A percentile compares a stretch with the other conserved stretches of the same genome.
Evolutionary conservation across 495 filamentous ascomycete genomes (phyloP).

Genomic region (Cercophora sp.): DNA sequence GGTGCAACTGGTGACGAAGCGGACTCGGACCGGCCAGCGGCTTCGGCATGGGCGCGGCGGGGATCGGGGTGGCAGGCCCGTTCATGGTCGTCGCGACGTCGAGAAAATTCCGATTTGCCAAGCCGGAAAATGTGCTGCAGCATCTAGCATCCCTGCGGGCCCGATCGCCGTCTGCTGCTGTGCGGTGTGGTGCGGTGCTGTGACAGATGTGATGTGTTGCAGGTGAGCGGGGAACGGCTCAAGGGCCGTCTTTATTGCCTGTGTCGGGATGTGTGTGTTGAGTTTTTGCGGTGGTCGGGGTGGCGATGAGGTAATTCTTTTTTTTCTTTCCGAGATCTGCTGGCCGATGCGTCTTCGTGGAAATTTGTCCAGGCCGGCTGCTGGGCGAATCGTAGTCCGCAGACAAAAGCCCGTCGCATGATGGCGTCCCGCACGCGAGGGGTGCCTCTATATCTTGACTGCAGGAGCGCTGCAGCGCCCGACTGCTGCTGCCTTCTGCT

Average conservation of each 20-base stretch:
- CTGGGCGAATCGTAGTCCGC: conserved; percentile 10
- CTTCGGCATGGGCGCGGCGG: conserved; percentile 5
- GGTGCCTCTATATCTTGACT: conserved; percentile 2
- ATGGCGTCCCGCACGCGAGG: conserved; percentile 7
- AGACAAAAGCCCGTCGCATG: not conserved
- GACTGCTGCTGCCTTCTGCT: not conserved
- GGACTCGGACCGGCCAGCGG: conserved; percentile 2
- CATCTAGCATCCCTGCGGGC: not conserved
- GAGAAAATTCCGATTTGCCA: conserved; percentile 4
- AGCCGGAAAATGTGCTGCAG: not conserved
- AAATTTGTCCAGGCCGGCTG: conserved; percentile 2
- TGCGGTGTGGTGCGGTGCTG: not conserved
- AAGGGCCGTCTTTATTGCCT: not conserved
- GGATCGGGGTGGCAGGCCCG: too few species aligned
- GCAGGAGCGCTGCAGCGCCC: not conserved
- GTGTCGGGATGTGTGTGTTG: not conserved
- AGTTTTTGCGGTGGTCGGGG: not conserved
- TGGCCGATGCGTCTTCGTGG: not conserved
- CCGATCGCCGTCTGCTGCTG: not conserved
- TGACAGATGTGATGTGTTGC: not conserved
- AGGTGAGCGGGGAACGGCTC: too few species aligned
- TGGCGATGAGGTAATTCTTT: conserved; percentile 12
- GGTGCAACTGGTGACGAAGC: not conserved
- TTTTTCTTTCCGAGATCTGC: conserved; percentile 7
- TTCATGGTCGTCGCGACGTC: not conserved